phyloP scores from a whole-genome alignment of 1,139 yeast genomes.

The Torulaspora globosa region DNA sequence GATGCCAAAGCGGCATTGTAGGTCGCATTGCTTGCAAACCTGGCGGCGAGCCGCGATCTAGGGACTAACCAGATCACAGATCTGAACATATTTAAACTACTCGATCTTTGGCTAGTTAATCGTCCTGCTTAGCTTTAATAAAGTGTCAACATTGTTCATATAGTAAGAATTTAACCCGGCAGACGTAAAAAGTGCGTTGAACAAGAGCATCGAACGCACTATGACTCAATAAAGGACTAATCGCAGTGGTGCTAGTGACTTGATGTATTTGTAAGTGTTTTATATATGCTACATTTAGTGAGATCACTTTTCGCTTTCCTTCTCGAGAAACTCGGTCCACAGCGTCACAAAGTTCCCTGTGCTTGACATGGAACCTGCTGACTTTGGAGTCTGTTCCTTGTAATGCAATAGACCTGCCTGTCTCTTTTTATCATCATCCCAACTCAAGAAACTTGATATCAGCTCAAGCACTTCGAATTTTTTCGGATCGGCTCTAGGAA shows the following conservation, averaged over 20 bases:
- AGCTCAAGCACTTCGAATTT: constrained; percentile 87
- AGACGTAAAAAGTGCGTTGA: background rate
- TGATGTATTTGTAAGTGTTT: background rate
- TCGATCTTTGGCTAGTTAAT: too few relatives aligned
- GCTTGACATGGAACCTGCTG: constrained; percentile 36
- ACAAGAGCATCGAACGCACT: too few relatives aligned
- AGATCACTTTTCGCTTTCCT: constrained; percentile 47
- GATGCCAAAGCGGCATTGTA: constrained; percentile 38
- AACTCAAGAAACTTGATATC: constrained; percentile 73
- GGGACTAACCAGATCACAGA: background rate
- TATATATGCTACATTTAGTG: background rate
- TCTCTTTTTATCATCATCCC: constrained; percentile 80
- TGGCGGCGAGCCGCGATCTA: constrained; percentile 13
- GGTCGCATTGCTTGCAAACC: constrained; percentile 39
- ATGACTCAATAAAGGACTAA: too few relatives aligned
- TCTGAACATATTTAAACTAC: constrained; percentile 9
- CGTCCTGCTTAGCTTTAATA: too few relatives aligned
- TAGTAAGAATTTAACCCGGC: background rate
- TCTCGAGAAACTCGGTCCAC: constrained; percentile 87
- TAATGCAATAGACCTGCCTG: constrained; percentile 73
- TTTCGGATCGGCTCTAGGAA: constrained; percentile 91
- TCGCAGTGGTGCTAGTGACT: background rate
- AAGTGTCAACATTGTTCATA: background rate
- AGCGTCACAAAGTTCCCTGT: constrained; percentile 73
- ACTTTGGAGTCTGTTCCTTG: constrained; percentile 24